A percentile compares a stretch with the other conserved stretches of the same genome.
These are phyloP conservation scores for Pinus tabuliformis DNA, from an alignment of 75 land plant species.

Conservation along the genomic window DNA sequence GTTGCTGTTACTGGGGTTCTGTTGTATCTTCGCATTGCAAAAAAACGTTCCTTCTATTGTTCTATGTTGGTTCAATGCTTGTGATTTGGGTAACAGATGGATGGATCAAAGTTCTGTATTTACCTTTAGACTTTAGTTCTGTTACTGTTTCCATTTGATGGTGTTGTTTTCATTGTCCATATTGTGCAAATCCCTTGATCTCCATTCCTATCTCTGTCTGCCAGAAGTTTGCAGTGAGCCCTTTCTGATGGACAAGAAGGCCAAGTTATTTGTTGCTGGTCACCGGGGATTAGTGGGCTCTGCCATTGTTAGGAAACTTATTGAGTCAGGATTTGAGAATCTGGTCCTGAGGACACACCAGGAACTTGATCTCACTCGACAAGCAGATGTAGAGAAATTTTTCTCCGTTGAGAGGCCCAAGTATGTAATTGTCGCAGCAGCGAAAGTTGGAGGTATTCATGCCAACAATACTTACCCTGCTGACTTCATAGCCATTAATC, in stretches of 20 bases:
- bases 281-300: constrained; percentile 95
- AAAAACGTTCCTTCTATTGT: background rate
- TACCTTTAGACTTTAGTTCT: too few relatives aligned
- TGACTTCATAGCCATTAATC: constrained; percentile 88
- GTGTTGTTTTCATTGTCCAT: too few relatives aligned
- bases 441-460: constrained; percentile 98
- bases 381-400: constrained; percentile 79
- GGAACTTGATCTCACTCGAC: constrained; percentile 91
- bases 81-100: background rate
- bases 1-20: background rate
- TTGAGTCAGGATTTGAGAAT: constrained; percentile 60
- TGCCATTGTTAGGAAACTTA: constrained; percentile 76
- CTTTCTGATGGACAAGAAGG: constrained; percentile 56
- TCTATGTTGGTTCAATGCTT: background rate
- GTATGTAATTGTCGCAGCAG: constrained; percentile 87
- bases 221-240: constrained; percentile 11
- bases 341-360: constrained; percentile 72
- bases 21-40: background rate
- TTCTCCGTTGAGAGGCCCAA: constrained; percentile 67
- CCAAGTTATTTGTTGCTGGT: constrained; percentile 90
- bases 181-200: too few relatives aligned
- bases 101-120: background rate
- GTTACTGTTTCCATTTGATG: too few relatives aligned
- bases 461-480: constrained; percentile 98
- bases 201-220: background rate